Evolutionary conservation across 1,284 basidiomycete species (phyloP), one percentile per base, ranked within the genome.

Genomic region (Ustilago hordei): DNA sequence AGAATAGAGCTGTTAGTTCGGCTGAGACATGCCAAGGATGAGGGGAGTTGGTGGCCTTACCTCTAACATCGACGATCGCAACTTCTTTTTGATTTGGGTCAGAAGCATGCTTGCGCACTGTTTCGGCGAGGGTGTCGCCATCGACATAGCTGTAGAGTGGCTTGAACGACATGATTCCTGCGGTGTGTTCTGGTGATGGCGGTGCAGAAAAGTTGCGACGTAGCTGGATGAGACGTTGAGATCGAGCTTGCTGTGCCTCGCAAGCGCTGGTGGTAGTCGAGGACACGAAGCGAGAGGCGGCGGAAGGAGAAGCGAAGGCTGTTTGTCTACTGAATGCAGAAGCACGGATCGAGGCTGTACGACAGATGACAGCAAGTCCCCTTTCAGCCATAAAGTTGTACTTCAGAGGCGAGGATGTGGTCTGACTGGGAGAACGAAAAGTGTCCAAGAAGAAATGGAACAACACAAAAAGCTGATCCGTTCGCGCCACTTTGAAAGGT

Each of bases 21-120:
- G 23, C 23, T 28, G 39, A 47, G 6, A 15, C 2, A 39, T 15
- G 31, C 38, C 12, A 15, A 32, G 32, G 34, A 31, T 17, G 9
- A 28, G 13, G n/a, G 32, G 7, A 45, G 43, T 8, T 45, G 43
- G 31, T 28, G 9, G 7, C 58, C 79, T 47, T 53, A 81, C 79
- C 79, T 59, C 84, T 76, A 13, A 84, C 84, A 60, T 85, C 84
- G 23, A 85, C 74, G 23, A 85, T 70, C 12, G 81, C 81, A 43
- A 82, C 36, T n/a, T 76, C 62, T 19, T 65, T 60, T 54, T 70
- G 66, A 1, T 45, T n/a, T 3, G 75, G 68, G 11, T 73, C n/a
- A 31, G 59, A 19, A 2, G 41, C 55, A 23, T 70, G 66, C 56
- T 63, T 52, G 19, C 75, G 76, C 11, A 82, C 62, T 31, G 60